Base-by-base conservation (phyloP, 129 eudicot genomes). In the Tagetes patula region DNA sequence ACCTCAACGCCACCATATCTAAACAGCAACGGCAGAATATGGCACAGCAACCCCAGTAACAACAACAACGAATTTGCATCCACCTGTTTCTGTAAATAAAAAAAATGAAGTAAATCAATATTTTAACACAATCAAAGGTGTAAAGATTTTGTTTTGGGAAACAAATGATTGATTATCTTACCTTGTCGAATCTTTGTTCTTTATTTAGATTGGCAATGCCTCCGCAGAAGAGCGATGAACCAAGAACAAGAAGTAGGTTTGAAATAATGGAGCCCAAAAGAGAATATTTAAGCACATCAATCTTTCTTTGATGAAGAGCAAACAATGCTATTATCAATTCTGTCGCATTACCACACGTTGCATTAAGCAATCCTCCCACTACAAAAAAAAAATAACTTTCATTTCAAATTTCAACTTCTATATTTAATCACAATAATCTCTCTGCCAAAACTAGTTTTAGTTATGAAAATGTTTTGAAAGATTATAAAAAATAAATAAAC, bases 261-360 rank as follows among this genome's bases (percentile, higher is more conserved):
- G 97, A 92, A 20, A 88, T 87, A 8, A 89, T 72, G 55, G 97
- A 92, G n/a, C 97, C 98, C 81, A 89, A 76, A n/a, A 92, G 92
- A 5, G 95, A 89, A 81, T 79, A 92, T 67, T 92, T 92, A 8
- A 92, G 87, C 61, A 92, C 90, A n/a, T 84, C 86, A 3, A 89
- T 83, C 71, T 92, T 92, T 73, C 83, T 77, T 47, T 89, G 71
- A 55, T 73, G 71, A 2, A 92, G 80, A 67, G 98, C 98, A 34
- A 92, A 75, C 73, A 89, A 71, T 61, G 91, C 94, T 72, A 92
- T 92, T 74, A 92, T 89, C n/a, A 92, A 86, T 86, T 92, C 98
- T 11, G 98, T 87, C 30, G 91, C 98, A 85, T 92, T 92, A 7
- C 98, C 98, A 76, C 98, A 92, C 43, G 98, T 92, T 50, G 98